Base-by-base conservation (phyloP, 129 eudicot species). In the Mikania micrantha region DNA sequence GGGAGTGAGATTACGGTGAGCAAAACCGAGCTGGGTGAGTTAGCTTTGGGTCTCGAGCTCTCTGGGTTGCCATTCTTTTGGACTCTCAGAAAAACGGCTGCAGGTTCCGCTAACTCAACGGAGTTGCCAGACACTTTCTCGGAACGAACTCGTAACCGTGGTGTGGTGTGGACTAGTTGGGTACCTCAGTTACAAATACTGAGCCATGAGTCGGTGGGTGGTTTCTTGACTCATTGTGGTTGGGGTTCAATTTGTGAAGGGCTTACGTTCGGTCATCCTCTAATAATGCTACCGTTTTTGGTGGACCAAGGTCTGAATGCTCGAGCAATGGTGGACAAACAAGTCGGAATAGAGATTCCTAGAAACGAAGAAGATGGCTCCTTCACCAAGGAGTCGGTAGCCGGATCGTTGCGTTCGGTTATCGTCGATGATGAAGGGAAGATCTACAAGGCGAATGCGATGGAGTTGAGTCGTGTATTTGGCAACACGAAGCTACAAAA, bases 31-130 rank as follows among this genome's bases (percentile, higher is more conserved):
- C 61, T 76, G 10, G 59, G 24, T 32, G 84, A 83, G 80, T 52
- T 83, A 40, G 88, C 85, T n/a, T 34, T 76, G 16, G 89, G 89
- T 17, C 52, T 84, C 10, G 85, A 84, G 78, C 59, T 77, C 5
- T 83, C 88, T 0, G 80, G 78, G 4, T 69, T 80, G 63, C 82
- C 93, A 1, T 86, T 86, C 63, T 71, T 80, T 61, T 86, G 88
- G 93, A 84, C 70, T 13, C 67, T 82, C 0, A 62, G 81, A 61
- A 67, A 60, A 60, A 69, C 60, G 0, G 71, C n/a, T n/a, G n/a
- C 31, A 0, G 71, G 67, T 12, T 67, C 45, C n/a, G 19, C 76
- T 0, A 58, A 54, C 20, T 8, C 13, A 5, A 31, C 52, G 13
- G 81, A 81, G 66, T 53, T 81, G 29, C 79, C 79, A 4, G 67